Evolutionary conservation across 306 rosid genomes (phyloP).

Genomic region (Inga oerstediana): DNA sequence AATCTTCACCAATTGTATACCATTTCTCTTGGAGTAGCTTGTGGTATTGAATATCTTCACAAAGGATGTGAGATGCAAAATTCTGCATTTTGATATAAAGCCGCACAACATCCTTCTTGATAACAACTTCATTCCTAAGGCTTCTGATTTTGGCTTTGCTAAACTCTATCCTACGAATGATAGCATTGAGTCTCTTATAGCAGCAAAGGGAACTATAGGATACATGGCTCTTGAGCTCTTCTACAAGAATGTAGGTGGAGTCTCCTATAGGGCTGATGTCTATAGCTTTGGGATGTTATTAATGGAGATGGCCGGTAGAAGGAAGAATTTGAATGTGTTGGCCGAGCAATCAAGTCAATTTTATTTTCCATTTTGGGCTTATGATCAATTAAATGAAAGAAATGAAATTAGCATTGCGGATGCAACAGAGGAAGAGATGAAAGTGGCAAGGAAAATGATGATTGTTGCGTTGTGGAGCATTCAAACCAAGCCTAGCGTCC

Average conservation of each 20-base stretch:
- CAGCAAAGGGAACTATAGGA: no score
- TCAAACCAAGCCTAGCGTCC: constrained; percentile 35
- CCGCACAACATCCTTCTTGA: no score
- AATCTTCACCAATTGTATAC: background rate
- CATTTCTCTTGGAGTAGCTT: constrained; percentile 34
- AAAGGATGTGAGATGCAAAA: no score
- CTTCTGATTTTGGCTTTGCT: no score
- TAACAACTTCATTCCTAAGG: no score
- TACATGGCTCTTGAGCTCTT: no score
- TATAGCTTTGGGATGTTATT: background rate
- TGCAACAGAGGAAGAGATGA: background rate
- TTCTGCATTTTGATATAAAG: no score
- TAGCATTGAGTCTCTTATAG: no score
- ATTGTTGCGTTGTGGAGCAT: constrained; percentile 29
- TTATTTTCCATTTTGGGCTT: constrained; percentile 36
- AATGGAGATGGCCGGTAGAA: background rate
- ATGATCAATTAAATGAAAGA: constrained; percentile 4
- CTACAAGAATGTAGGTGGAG: background rate
- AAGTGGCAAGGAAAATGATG: constrained; percentile 31
- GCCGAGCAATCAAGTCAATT: constrained; percentile 26
- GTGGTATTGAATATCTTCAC: constrained; percentile 11
- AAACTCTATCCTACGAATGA: no score
- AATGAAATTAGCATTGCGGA: background rate
- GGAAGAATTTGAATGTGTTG: background rate
- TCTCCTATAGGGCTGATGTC: background rate